These are phyloP conservation scores for Hirschioporus abietinus DNA, from an alignment of 768 basidiomycete species.

Conservation along the genomic window DNA sequence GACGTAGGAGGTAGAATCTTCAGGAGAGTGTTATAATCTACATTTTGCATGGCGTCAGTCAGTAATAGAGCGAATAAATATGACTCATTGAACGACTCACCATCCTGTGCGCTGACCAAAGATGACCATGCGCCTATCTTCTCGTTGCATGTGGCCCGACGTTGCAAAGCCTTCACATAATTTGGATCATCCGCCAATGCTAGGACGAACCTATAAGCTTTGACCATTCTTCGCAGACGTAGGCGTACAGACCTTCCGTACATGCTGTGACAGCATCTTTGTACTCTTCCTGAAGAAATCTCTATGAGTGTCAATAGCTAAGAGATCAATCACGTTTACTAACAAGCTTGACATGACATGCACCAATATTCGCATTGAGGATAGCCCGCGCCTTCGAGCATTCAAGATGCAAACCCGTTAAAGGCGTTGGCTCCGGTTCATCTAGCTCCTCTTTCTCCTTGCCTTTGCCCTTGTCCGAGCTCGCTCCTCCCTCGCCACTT, in stretches of 20 bases:
- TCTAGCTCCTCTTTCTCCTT: conserved; percentile 13
- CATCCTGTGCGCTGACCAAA: conserved; percentile 78
- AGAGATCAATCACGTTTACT: conserved; percentile 18
- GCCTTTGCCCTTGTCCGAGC: background rate
- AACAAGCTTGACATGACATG: conserved; percentile 78
- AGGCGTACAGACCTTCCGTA: conserved; percentile 50
- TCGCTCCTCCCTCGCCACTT: conserved; percentile 12
- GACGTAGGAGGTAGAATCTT: conserved; percentile 54
- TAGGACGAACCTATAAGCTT: conserved; percentile 25
- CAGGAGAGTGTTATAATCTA: conserved; percentile 78
- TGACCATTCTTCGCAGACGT: background rate
- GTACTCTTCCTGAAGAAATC: conserved; percentile 55
- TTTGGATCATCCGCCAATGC: conserved; percentile 82
- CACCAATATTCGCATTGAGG: conserved; percentile 83
- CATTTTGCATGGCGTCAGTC: background rate
- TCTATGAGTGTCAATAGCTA: background rate
- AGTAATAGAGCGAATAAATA: background rate
- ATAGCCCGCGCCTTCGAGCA: conserved; percentile 61
- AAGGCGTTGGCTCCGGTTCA: conserved; percentile 16
- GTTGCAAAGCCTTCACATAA: conserved; percentile 83
- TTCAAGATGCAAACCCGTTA: conserved; percentile 36
- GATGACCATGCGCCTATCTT: conserved; percentile 77
- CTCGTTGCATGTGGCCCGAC: conserved; percentile 86
- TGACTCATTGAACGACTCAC: conserved; percentile 31
- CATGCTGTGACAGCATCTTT: conserved; percentile 79